phyloP scores from a whole-genome alignment of 371 early-diverging fungal species.

The Mucor circinelloides region DNA sequence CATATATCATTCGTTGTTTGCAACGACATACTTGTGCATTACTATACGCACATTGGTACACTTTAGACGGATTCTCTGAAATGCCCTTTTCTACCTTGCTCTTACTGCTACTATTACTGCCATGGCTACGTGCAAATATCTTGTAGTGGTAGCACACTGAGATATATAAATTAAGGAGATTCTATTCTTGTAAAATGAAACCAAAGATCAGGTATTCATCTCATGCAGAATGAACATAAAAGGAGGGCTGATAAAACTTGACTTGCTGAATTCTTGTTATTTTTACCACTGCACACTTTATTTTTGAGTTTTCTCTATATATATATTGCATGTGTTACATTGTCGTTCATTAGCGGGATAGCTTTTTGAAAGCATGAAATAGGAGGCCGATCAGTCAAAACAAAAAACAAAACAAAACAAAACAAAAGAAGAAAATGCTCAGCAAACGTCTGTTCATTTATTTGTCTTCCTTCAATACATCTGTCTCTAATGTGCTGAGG shows the following conservation, averaged over 20 bases:
- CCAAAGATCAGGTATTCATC: background rate
- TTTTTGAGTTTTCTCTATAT: background rate
- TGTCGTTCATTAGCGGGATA: constrained; percentile 14
- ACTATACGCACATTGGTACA: background rate
- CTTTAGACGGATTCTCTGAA: too few relatives aligned
- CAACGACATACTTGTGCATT: background rate
- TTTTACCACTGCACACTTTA: background rate
- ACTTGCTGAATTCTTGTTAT: background rate
- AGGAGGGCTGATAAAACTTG: background rate
- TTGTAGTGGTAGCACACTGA: background rate
- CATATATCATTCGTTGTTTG: background rate
- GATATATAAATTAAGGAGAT: background rate
- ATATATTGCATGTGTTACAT: constrained; percentile 5
- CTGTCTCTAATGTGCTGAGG: background rate
- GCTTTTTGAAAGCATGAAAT: background rate
- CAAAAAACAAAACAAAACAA: background rate
- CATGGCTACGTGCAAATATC: background rate
- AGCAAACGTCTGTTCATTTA: background rate
- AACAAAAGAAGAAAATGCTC: background rate
- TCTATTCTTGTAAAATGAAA: background rate
- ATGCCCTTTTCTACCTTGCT: background rate
- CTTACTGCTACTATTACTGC: background rate
- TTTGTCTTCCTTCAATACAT: background rate
- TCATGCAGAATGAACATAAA: background rate
- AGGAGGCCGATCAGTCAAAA: background rate